Conservation (phyloP, 805 yeast genomes). For the Cyberlindnera japonica region DNA sequence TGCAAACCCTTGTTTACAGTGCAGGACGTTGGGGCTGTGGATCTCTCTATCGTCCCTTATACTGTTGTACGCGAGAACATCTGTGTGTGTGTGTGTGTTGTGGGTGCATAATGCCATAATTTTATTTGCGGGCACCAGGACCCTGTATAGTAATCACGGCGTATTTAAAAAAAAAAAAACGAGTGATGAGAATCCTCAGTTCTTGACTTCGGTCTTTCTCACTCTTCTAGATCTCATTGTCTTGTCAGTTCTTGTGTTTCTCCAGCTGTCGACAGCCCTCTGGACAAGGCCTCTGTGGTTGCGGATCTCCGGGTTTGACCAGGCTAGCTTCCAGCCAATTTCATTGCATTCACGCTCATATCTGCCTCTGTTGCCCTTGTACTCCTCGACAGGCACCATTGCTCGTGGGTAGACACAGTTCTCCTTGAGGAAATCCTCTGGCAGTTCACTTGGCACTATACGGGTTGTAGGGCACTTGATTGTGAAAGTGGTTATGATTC, state of each 20-base stretch:
- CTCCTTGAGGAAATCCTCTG: constrained; percentile 31
- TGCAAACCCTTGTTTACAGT: too few relatives aligned
- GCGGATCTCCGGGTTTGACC: constrained; percentile 40
- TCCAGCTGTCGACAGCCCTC: constrained; percentile 50
- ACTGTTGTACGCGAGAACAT: too few relatives aligned
- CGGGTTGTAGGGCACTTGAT: constrained; percentile 23
- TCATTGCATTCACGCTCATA: constrained; percentile 47
- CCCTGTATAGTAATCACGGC: too few relatives aligned
- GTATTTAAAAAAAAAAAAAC: neutral
- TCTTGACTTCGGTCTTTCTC: constrained; percentile 20
- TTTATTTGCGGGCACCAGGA: too few relatives aligned
- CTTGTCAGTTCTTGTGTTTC: constrained; percentile 43
- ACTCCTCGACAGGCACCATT: constrained; percentile 37
- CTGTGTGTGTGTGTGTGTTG: too few relatives aligned
- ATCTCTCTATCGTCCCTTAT: too few relatives aligned
- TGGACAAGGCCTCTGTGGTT: constrained; percentile 44
- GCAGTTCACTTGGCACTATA: constrained; percentile 19
- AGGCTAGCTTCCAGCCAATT: constrained; percentile 46
- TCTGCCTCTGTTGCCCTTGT: constrained; percentile 41
- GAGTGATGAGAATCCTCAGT: too few relatives aligned
- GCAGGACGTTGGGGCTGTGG: too few relatives aligned
- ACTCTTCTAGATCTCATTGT: constrained; percentile 40
- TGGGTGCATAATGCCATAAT: too few relatives aligned
- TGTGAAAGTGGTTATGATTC: constrained; percentile 26
- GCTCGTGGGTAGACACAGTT: constrained; percentile 51